These are phyloP conservation scores for Sinapis alba DNA, from an alignment of 441 rosid species.

Conservation along the genomic window DNA sequence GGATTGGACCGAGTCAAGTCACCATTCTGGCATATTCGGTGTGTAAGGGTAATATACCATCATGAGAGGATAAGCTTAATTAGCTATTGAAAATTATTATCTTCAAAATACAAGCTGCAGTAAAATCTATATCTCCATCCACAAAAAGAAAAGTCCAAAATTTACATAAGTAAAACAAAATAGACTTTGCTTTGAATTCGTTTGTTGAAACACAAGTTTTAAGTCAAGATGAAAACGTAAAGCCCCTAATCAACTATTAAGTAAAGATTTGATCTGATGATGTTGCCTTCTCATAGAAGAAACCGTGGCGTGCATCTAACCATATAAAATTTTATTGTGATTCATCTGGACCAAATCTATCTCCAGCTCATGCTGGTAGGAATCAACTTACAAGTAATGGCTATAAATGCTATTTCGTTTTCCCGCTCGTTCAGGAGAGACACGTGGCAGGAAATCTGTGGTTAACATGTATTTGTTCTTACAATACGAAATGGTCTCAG, in stretches of 20 bases:
- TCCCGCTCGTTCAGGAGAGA: not conserved
- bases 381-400: slow-evolving; percentile 1
- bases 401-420: slow-evolving; percentile 2
- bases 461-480: slow-evolving; percentile 17
- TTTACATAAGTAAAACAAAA: not conserved
- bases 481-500: slow-evolving; percentile 9
- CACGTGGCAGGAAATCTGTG: slow-evolving; percentile 19
- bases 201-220: slow-evolving; percentile 1
- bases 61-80: not conserved
- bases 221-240: slow-evolving; percentile 26
- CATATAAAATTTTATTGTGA: not conserved
- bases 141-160: not conserved
- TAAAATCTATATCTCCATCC: not conserved
- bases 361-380: slow-evolving; percentile 29
- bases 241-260: not conserved
- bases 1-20: not conserved
- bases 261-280: not conserved
- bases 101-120: not conserved
- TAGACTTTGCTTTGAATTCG: slow-evolving; percentile 21
- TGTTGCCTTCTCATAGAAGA: slow-evolving; percentile 22
- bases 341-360: slow-evolving; percentile 30
- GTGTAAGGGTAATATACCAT: not conserved
- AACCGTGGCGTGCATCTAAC: slow-evolving; percentile 33
- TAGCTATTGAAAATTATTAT: not conserved
- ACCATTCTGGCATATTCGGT: not conserved